Base-by-base conservation (phyloP, 163 green algal species). In the Trebouxiophyceae sp. region DNA sequence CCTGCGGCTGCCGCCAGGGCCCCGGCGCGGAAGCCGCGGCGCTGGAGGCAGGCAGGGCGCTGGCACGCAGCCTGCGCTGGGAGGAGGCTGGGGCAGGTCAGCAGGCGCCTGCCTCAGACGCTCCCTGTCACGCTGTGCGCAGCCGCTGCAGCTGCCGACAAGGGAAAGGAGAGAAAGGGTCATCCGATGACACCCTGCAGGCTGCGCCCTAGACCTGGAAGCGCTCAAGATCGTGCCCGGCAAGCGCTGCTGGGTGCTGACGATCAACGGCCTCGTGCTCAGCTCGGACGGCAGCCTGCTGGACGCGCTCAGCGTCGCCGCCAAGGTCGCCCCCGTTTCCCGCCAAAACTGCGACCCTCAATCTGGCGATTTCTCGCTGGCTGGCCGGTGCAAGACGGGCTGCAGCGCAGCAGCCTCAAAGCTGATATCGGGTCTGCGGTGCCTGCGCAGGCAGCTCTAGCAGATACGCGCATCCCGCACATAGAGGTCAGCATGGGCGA, bases 251-350 rank as follows among this genome's bases (percentile, higher is more conserved):
- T 97, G 90, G 90, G 46, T 82, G 54, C 69, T 97, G 57, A 83
- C 86, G 46, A 65, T 95, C 4, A 90, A 97, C 46, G 85, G 73
- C 0, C 74, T 96, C 27, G 74, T 97, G 39, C 71, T 97, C 12
- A 85, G 86, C 33, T 73, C 86, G 16, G 90, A 90, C 54, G 90
- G 90, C 66, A 88, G 82, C 62, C 67, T 95, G 62, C 72, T 91
- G 30, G 85, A 87, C 59, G 89, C 90, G 2, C 63, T 89, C 32
- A 84, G 76, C 60, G 75, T 92, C 3, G 90, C 86, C 5, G 39
- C 61, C 30, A 80, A 78, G 70, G 74, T 81, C 45, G 20, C 39
- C 39, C 19, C 39, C 39, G 12, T 50, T n/a, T n/a, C n/a, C n/a
- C 54, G 30, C 56, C 19, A 26, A 39, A 45, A 27, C 26, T 62